phyloP scores from a whole-genome alignment of 78 protist genomes.

The Creolimax fragrantissima region DNA sequence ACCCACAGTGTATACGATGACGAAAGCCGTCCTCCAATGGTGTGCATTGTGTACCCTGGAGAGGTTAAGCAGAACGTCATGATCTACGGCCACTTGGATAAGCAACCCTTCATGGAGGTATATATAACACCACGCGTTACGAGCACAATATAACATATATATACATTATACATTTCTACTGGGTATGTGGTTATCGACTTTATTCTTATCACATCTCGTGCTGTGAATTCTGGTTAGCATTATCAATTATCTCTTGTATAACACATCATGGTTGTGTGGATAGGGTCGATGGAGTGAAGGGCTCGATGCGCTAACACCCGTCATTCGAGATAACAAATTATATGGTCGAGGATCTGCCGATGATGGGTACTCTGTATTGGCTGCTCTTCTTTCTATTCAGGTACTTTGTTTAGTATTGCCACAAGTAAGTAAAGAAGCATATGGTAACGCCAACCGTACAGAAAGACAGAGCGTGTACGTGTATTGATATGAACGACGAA shows the following conservation, averaged over 20 bases:
- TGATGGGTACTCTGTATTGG: slow-evolving; percentile 77
- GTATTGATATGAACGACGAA: too few species aligned
- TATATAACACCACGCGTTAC: slow-evolving; percentile 56
- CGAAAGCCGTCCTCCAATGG: slow-evolving; percentile 58
- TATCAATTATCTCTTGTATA: too few species aligned
- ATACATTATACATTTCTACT: too few species aligned
- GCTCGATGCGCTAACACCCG: slow-evolving; percentile 29
- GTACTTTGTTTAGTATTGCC: too few species aligned
- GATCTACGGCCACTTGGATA: slow-evolving; percentile 83
- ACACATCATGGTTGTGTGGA: too few species aligned
- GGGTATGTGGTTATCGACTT: too few species aligned
- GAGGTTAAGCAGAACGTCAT: slow-evolving; percentile 40
- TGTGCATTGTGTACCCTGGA: slow-evolving; percentile 55
- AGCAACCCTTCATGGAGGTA: slow-evolving; percentile 76
- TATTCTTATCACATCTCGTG: too few species aligned
- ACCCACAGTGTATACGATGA: slow-evolving; percentile 41
- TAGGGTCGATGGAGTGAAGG: neutral
- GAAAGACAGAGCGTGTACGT: too few species aligned
- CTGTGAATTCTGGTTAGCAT: too few species aligned
- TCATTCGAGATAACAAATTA: slow-evolving; percentile 40
- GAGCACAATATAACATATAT: slow-evolving; percentile 60
- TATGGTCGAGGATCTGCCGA: slow-evolving; percentile 87
- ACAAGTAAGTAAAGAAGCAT: too few species aligned
- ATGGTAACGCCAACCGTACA: too few species aligned
- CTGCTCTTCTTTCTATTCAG: slow-evolving; percentile 52